These are phyloP conservation scores for Euphorbia celastroides DNA, from an alignment of 441 rosid species.

Conservation along the genomic window DNA sequence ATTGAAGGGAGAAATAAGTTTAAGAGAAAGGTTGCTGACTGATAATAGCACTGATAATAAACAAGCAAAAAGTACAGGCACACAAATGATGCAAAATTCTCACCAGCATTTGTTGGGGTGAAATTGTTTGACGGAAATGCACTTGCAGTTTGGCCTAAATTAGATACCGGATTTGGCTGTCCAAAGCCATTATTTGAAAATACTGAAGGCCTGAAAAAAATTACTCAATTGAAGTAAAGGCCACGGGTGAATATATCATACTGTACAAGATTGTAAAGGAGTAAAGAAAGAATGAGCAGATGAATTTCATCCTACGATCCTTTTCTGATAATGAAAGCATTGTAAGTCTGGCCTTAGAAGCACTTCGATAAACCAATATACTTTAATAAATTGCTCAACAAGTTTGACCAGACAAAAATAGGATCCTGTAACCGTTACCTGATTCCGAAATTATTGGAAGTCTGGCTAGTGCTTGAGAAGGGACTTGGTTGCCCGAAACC, in stretches of 20 bases:
- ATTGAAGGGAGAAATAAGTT: constrained; percentile 24
- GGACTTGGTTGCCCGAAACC: constrained; percentile 40
- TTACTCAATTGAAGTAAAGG: not conserved
- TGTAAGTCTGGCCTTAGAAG: not conserved
- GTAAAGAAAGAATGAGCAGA: not conserved
- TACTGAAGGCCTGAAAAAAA: constrained; percentile 32
- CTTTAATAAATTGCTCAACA: not conserved
- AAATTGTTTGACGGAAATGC: constrained; percentile 27
- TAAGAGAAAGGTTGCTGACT: constrained; percentile 25
- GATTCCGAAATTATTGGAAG: constrained; percentile 30
- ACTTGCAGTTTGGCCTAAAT: constrained; percentile 31
- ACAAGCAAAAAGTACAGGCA: constrained; percentile 2
- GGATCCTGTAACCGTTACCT: constrained; percentile 33
- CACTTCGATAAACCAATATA: not conserved
- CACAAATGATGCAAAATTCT: not conserved
- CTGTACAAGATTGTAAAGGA: not conserved
- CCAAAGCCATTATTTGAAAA: constrained; percentile 40
- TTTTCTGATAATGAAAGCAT: not conserved
- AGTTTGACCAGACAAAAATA: constrained; percentile 3
- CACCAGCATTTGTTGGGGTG: constrained; percentile 34
- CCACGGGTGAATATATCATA: not conserved
- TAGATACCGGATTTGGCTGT: constrained; percentile 35
- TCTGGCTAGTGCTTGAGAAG: constrained; percentile 33
- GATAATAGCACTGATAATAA: constrained; percentile 19
- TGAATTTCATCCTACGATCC: not conserved